A percentile compares a stretch with the other conserved stretches of the same genome.
Conservation (phyloP, 208 protist species). For the Sergeia podlipaevii region DNA sequence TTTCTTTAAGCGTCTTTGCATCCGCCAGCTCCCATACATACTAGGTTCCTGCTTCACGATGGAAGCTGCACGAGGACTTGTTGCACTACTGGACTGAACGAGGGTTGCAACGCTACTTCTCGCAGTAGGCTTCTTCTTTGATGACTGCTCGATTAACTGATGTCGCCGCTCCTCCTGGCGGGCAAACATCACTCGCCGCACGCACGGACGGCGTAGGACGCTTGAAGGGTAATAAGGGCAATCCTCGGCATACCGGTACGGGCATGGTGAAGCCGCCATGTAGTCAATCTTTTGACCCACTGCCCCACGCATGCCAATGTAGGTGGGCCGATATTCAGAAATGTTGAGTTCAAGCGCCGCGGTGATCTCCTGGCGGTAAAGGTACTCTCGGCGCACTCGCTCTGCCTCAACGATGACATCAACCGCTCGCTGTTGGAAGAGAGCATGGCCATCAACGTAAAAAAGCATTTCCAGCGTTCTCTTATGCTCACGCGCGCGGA, state of each 20-base stretch:
- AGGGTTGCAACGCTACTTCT: not conserved
- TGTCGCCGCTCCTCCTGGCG: too few relatives aligned
- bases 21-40: too few relatives aligned
- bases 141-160: too few relatives aligned
- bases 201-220: not conserved
- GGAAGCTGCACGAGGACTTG: too few relatives aligned
- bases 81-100: conserved; percentile 4
- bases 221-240: conserved; percentile 28
- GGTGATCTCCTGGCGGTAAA: conserved; percentile 34
- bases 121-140: too few relatives aligned
- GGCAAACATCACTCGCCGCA: too few relatives aligned
- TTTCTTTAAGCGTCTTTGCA: too few relatives aligned
- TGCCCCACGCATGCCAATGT: not conserved
- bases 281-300: conserved; percentile 22
- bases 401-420: conserved; percentile 25
- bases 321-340: conserved; percentile 10
- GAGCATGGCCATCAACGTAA: conserved; percentile 10
- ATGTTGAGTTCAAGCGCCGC: conserved; percentile 28
- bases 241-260: conserved; percentile 34
- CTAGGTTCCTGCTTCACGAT: too few relatives aligned
- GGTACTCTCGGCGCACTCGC: conserved; percentile 24
- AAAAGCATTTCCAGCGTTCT: conserved; percentile 18
- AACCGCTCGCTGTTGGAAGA: conserved; percentile 14
- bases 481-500: conserved; percentile 15
- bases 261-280: conserved; percentile 28